These are phyloP conservation scores for Colletotrichum lindemuthianum DNA, from an alignment of 2,329 filamentous ascomycete species.

Conservation along the genomic window DNA sequence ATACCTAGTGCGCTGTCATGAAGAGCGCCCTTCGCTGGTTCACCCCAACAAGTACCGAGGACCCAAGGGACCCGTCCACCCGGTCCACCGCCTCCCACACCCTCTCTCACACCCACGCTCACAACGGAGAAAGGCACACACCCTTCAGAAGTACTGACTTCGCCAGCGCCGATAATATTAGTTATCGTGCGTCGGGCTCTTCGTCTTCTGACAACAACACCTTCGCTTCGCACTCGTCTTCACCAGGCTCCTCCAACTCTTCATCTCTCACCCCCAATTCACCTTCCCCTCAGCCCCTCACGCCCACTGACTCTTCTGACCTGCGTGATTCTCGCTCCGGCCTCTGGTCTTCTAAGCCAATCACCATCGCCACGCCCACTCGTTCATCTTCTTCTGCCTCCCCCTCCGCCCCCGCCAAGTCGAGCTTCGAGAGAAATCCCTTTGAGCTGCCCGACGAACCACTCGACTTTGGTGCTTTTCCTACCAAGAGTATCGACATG, in stretches of 20 bases:
- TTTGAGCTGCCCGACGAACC: constrained; percentile 42
- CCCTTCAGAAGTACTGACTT: constrained; percentile 26
- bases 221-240: constrained; percentile 36
- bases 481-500: constrained; percentile 56
- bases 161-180: constrained; percentile 47
- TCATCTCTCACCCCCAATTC: constrained; percentile 48
- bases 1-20: constrained; percentile 30
- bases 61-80: constrained; percentile 37
- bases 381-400: constrained; percentile 38
- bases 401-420: constrained; percentile 40
- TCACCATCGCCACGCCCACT: constrained; percentile 45
- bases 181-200: constrained; percentile 48
- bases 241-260: constrained; percentile 45
- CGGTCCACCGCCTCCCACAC: constrained; percentile 36
- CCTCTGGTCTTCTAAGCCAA: constrained; percentile 47
- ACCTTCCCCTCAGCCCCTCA: constrained; percentile 57
- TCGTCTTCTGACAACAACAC: constrained; percentile 37
- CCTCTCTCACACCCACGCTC: too few relatives aligned
- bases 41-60: constrained; percentile 39
- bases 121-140: constrained; percentile 32
- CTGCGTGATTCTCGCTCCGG: constrained; percentile 37
- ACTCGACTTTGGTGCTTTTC: constrained; percentile 38
- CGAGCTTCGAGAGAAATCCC: constrained; percentile 39
- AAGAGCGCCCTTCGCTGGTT: constrained; percentile 38
- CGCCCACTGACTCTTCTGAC: constrained; percentile 48